Evolutionary conservation across 352 stramenopile species (phyloP).

Genomic region (Pythium insidiosum): DNA sequence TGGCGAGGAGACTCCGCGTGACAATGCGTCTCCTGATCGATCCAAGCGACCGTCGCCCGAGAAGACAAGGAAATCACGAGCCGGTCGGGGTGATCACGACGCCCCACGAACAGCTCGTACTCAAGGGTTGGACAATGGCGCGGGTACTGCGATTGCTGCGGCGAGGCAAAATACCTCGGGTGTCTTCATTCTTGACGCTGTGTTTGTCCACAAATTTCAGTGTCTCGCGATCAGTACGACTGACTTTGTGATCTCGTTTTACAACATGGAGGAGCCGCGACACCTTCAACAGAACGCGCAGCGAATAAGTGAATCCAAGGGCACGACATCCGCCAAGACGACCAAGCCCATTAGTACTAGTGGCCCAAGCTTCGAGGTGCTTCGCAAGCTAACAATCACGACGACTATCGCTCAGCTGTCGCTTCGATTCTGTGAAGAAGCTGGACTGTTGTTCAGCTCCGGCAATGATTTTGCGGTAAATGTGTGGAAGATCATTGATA

Average conservation of each 20-base stretch:
- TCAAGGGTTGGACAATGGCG: not conserved
- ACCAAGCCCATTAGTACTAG: conserved; percentile 7
- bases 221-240: conserved; percentile 65
- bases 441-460: conserved; percentile 39
- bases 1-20: not conserved
- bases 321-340: conserved; percentile 8
- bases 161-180: conserved; percentile 3
- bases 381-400: conserved; percentile 47
- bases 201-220: conserved; percentile 50
- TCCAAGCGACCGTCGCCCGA: too few relatives aligned
- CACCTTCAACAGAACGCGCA: conserved; percentile 13
- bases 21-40: too few relatives aligned
- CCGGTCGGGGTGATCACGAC: too few relatives aligned
- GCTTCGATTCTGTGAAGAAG: conserved; percentile 54
- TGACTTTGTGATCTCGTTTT: conserved; percentile 81
- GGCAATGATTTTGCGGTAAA: conserved; percentile 70
- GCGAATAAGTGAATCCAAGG: too few relatives aligned
- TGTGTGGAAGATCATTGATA: conserved; percentile 56
- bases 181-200: conserved; percentile 59
- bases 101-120: too few relatives aligned
- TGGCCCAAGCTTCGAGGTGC: conserved; percentile 24
- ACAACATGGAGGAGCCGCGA: conserved; percentile 54
- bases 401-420: conserved; percentile 52
- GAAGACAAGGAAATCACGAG: too few relatives aligned
- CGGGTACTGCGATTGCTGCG: not conserved